A percentile compares a stretch with the other conserved stretches of the same genome.
These are phyloP conservation scores for Tagetes erecta DNA, from an alignment of 129 eudicot genomes.

Conservation along the genomic window DNA sequence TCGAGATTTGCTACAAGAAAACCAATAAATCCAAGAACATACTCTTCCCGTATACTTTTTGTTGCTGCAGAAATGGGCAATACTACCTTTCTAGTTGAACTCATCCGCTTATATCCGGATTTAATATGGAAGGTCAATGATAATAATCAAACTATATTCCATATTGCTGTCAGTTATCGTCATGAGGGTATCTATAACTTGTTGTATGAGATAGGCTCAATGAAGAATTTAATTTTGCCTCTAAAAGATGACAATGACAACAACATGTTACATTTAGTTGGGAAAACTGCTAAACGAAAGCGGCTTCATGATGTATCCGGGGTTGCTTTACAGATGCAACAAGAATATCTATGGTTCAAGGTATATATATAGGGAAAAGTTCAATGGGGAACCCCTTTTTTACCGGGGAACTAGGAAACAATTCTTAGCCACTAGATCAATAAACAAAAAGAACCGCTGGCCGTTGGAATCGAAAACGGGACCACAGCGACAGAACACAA, in stretches of 20 bases:
- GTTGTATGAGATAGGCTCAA: conserved; percentile 6
- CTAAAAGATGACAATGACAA: neutral
- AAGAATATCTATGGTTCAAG: conserved; percentile 1
- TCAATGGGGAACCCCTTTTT: too few relatives aligned
- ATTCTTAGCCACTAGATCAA: too few relatives aligned
- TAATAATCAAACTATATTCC: neutral
- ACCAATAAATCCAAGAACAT: conserved; percentile 2
- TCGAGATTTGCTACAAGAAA: neutral
- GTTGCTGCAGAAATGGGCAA: neutral
- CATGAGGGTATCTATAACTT: neutral
- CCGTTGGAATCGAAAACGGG: too few relatives aligned
- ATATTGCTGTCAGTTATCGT: neutral
- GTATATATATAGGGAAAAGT: neutral
- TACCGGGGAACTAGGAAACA: too few relatives aligned
- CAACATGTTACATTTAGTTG: conserved; percentile 16
- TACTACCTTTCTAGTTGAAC: neutral
- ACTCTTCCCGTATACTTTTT: conserved; percentile 7
- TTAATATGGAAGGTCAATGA: neutral
- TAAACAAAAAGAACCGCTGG: too few relatives aligned
- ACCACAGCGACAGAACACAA: too few relatives aligned
- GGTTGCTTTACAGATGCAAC: neutral
- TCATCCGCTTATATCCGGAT: conserved; percentile 15
- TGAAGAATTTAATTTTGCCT: neutral
- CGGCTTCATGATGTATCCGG: neutral
- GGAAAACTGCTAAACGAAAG: neutral